Evolutionary conservation across 257 asterid species (phyloP).

Genomic region (Henckelia pumila): DNA sequence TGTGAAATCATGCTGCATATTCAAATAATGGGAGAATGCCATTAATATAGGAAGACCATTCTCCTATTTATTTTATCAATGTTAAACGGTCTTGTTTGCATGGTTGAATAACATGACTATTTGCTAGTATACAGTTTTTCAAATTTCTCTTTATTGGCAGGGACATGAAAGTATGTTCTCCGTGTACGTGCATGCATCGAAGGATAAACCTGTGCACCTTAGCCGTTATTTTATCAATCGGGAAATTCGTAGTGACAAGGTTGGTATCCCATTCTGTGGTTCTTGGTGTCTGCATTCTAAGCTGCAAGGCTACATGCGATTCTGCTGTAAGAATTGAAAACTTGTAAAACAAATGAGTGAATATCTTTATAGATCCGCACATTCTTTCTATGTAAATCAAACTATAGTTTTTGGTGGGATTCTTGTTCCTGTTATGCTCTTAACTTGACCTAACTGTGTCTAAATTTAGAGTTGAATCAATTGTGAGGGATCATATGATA

Average conservation of each 20-base stretch:
- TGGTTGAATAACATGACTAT: background rate
- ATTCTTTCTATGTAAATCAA: background rate
- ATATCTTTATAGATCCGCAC: background rate
- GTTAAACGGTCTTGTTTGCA: background rate
- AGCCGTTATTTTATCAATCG: conserved; percentile 55
- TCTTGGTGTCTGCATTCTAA: background rate
- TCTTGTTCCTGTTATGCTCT: background rate
- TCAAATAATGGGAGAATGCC: background rate
- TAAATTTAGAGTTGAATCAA: conserved; percentile 1
- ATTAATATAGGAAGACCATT: background rate
- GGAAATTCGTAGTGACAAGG: conserved; percentile 59
- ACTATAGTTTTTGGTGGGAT: background rate
- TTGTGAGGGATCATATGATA: background rate
- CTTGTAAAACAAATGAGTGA: background rate
- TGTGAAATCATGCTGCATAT: conserved; percentile 3
- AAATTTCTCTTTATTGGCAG: conserved; percentile 28
- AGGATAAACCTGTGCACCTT: conserved; percentile 53
- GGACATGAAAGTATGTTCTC: conserved; percentile 57
- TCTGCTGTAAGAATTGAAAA: background rate
- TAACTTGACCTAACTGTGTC: conserved; percentile 6
- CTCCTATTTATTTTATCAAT: background rate
- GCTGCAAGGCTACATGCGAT: background rate
- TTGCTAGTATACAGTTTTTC: background rate
- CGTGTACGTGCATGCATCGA: conserved; percentile 61
- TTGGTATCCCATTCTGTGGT: conserved; percentile 14